A percentile compares a stretch with the other conserved stretches of the same genome.
Conservation (phyloP, 176 grass and related monocot genomes). For the Lolium rigidum region DNA sequence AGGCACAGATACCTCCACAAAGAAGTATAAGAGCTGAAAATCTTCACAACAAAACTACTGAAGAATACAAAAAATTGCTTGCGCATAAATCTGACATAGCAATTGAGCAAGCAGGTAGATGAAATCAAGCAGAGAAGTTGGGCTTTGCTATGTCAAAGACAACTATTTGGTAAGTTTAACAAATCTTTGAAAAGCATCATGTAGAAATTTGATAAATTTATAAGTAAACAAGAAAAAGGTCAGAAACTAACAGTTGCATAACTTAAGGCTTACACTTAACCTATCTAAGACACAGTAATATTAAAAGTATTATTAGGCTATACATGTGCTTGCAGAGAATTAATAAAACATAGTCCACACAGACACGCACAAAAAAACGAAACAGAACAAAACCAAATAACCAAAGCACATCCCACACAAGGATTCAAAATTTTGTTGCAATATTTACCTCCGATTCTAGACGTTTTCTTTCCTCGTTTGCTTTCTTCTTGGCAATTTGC, state of each 20-base stretch:
- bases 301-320: neutral
- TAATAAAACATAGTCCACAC: constrained; percentile 1
- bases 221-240: constrained; percentile 6
- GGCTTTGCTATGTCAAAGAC: neutral
- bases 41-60: constrained; percentile 28
- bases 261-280: neutral
- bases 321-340: constrained; percentile 2
- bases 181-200: neutral
- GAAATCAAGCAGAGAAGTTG: constrained; percentile 8
- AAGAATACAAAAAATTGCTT: constrained; percentile 8
- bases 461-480: constrained; percentile 79
- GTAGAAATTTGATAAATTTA: neutral
- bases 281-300: neutral
- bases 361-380: neutral
- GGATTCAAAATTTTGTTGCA: constrained; percentile 17
- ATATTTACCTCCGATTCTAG: constrained; percentile 85
- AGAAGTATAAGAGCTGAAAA: constrained; percentile 22
- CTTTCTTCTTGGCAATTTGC: constrained; percentile 89
- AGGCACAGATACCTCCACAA: constrained; percentile 4
- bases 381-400: neutral
- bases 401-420: neutral
- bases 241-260: neutral
- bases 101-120: neutral
- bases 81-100: neutral
- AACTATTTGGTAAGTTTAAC: neutral